A percentile compares a stretch with the other conserved stretches of the same genome.
Evolutionary conservation across 805 yeast species (phyloP).

Genomic region (Cyberlindnera mycetangii): DNA sequence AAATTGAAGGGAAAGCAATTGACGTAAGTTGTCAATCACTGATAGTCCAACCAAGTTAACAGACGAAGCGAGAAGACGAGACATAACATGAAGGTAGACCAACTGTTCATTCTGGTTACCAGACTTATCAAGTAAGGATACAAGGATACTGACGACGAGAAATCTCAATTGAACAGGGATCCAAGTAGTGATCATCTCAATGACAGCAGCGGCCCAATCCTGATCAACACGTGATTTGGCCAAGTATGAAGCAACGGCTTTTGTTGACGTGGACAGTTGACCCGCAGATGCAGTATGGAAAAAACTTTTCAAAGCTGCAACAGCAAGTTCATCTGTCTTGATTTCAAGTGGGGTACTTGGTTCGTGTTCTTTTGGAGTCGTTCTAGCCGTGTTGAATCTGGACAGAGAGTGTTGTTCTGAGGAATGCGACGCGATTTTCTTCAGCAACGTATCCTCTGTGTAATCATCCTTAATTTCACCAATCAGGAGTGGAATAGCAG

Average conservation of each 20-base stretch:
- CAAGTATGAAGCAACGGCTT: slow-evolving; percentile 46
- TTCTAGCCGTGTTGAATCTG: slow-evolving; percentile 20
- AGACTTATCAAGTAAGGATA: slow-evolving; percentile 31
- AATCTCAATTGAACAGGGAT: slow-evolving; percentile 79
- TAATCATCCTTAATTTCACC: slow-evolving; percentile 17
- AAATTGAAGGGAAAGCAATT: slow-evolving; percentile 49
- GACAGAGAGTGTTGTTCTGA: slow-evolving; percentile 27
- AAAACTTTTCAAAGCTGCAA: slow-evolving; percentile 48
- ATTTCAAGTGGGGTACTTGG: slow-evolving; percentile 17
- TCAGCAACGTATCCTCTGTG: slow-evolving; percentile 27
- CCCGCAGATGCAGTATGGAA: slow-evolving; percentile 62
- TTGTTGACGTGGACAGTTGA: slow-evolving; percentile 58
- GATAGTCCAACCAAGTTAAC: slow-evolving; percentile 87
- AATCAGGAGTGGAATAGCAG: slow-evolving; percentile 20
- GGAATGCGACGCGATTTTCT: slow-evolving; percentile 17
- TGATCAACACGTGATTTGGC: slow-evolving; percentile 32
- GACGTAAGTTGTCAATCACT: slow-evolving; percentile 71
- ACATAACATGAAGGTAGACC: slow-evolving; percentile 41
- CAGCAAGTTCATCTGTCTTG: slow-evolving; percentile 31
- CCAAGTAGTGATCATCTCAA: slow-evolving; percentile 68
- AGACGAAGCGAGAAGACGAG: slow-evolving; percentile 67
- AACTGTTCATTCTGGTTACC: slow-evolving; percentile 23
- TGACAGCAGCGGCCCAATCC: slow-evolving; percentile 53
- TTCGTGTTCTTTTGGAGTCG: slow-evolving; percentile 7
- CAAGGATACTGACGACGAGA: slow-evolving; percentile 50